phyloP scores from a whole-genome alignment of 83 land plant species.

The Isoetes engelmannii region DNA sequence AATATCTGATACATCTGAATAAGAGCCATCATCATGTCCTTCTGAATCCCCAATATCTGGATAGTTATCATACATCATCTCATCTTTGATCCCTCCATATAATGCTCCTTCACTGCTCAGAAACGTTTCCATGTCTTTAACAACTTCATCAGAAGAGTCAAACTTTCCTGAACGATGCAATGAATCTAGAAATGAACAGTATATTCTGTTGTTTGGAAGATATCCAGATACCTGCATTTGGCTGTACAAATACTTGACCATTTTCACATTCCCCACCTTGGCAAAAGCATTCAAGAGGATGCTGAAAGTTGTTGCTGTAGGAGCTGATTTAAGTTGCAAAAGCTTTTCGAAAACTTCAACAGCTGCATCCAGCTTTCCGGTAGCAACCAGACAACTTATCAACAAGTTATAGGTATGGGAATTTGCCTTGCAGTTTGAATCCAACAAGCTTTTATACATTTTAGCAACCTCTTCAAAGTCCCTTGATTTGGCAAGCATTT shows the following conservation, averaged over 20 bases:
- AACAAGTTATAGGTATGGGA: constrained; percentile 56
- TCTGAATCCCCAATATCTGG: neutral
- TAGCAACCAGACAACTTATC: constrained; percentile 45
- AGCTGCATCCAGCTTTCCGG: constrained; percentile 45
- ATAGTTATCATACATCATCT: neutral
- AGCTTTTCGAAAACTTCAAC: constrained; percentile 52
- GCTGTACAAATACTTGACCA: neutral
- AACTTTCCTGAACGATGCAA: neutral
- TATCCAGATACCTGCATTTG: neutral
- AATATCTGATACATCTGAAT: neutral
- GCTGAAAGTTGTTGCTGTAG: constrained; percentile 55
- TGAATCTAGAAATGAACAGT: neutral
- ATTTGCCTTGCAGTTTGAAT: constrained; percentile 36
- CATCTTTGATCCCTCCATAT: neutral
- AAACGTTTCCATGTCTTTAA: neutral
- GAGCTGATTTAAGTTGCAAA: constrained; percentile 40
- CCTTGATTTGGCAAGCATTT: constrained; percentile 51
- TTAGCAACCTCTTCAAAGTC: constrained; percentile 35
- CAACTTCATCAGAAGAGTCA: neutral
- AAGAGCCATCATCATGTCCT: neutral
- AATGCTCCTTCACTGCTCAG: too few species aligned
- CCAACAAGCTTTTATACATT: constrained; percentile 41
- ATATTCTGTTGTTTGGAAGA: constrained; percentile 2
- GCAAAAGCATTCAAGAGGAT: constrained; percentile 56
- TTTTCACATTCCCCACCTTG: constrained; percentile 27